A percentile compares a stretch with the other conserved stretches of the same genome.
Evolutionary conservation across 225 moss, liverwort and hornwort genomes (phyloP).

Genomic region (Bryum argenteum): DNA sequence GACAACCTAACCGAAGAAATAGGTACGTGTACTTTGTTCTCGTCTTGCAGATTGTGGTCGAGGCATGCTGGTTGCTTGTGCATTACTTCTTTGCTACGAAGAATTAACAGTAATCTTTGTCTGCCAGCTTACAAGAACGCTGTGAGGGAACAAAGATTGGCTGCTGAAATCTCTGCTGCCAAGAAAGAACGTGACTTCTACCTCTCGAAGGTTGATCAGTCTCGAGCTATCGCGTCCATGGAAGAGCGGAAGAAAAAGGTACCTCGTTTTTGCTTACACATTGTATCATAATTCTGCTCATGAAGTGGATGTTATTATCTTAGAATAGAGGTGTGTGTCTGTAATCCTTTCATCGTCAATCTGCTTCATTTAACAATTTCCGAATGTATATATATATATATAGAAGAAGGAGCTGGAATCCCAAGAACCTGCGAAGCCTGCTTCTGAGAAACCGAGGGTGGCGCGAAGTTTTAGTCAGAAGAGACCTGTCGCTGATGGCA

Average conservation of each 20-base stretch:
- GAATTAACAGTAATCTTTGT: conserved; percentile 18
- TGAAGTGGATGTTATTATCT: not conserved
- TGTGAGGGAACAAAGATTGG: conserved; percentile 90
- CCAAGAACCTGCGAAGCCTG: conserved; percentile 31
- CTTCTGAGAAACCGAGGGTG: conserved; percentile 52
- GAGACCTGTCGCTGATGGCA: conserved; percentile 66
- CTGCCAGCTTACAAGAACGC: conserved; percentile 86
- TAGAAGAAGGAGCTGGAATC: conserved; percentile 64
- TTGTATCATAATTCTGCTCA: not conserved
- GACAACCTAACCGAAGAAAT: conserved; percentile 95
- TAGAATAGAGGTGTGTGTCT: conserved; percentile 5
- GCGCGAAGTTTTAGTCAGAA: conserved; percentile 76
- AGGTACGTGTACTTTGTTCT: conserved; percentile 42
- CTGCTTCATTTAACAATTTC: not conserved
- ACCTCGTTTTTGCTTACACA: conserved; percentile 8
- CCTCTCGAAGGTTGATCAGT: conserved; percentile 88
- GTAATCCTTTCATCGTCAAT: not conserved
- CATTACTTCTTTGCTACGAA: not conserved
- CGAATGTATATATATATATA: conserved; percentile 23
- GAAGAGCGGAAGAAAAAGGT: conserved; percentile 94
- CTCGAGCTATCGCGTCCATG: conserved; percentile 94
- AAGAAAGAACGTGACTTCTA: conserved; percentile 99
- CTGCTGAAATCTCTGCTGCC: conserved; percentile 92
- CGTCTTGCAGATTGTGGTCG: not conserved
- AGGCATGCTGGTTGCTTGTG: conserved; percentile 24